Percentiles rank a stretch among this genome's conserved stretches.
Evolutionary conservation across 768 basidiomycete genomes (phyloP).

Genomic region (Agaricus bisporus): DNA sequence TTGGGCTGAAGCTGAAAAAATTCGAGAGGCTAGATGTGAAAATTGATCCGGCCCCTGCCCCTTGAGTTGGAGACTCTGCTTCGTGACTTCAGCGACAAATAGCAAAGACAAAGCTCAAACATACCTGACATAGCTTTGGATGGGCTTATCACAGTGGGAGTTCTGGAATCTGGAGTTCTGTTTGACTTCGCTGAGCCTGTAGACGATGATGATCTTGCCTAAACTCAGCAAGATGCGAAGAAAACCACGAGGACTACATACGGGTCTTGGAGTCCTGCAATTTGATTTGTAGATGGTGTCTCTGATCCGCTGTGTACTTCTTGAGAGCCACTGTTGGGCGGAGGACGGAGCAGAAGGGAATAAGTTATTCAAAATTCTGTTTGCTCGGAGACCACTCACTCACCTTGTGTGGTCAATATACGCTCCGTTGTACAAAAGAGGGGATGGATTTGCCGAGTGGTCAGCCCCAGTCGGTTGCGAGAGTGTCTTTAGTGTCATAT

Average conservation of each 20-base stretch:
- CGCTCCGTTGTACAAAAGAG: not conserved
- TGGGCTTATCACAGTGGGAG: not conserved
- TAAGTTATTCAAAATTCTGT: not conserved
- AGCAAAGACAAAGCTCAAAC: not conserved
- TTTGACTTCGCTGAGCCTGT: not conserved
- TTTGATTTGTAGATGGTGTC: not conserved
- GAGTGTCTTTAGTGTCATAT: not conserved
- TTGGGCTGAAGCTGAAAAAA: not conserved
- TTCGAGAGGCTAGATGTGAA: not conserved
- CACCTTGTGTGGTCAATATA: not conserved
- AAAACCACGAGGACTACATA: not conserved
- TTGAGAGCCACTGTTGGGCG: not conserved
- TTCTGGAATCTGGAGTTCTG: not conserved
- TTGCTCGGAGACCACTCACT: not conserved
- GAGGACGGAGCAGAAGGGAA: not conserved
- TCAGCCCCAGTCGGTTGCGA: not conserved
- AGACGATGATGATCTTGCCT: not conserved
- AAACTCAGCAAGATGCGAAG: not conserved
- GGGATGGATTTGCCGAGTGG: not conserved
- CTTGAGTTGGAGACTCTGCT: not conserved
- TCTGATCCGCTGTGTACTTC: not conserved
- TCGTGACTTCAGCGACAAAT: not conserved
- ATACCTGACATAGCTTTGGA: not conserved
- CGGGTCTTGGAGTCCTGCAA: not conserved
- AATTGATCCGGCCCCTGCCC: not conserved